A percentile compares a stretch with the other conserved stretches of the same genome.
Evolutionary conservation across 2,329 filamentous ascomycete genomes (phyloP).

Genomic region (Neopestalotiopsis sp.): DNA sequence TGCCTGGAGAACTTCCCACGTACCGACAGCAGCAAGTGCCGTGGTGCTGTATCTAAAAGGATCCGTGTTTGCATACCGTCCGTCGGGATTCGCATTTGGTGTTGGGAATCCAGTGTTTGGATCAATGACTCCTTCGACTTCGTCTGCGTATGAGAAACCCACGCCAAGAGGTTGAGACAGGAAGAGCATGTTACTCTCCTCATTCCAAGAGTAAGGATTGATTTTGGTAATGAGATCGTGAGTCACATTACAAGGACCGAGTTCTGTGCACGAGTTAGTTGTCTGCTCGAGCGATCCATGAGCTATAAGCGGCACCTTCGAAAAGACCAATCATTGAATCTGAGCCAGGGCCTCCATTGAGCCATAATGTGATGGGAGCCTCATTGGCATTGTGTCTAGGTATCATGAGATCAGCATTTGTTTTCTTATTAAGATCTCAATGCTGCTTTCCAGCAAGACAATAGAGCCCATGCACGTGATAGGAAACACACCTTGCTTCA

Average conservation of each 20-base stretch:
- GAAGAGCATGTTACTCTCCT: conserved; percentile 34
- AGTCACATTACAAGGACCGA: conserved; percentile 27
- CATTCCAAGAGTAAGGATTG: conserved; percentile 29
- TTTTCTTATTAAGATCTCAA: neutral
- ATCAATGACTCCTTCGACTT: conserved; percentile 32
- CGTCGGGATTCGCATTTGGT: conserved; percentile 31
- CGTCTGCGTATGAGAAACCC: conserved; percentile 34
- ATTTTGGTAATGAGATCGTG: conserved; percentile 36
- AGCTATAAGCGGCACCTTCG: neutral
- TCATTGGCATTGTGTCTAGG: conserved; percentile 45
- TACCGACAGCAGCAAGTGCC: conserved; percentile 31
- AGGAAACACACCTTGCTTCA: conserved; percentile 35
- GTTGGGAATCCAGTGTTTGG: conserved; percentile 29
- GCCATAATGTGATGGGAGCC: conserved; percentile 40
- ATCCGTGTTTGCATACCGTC: conserved; percentile 34
- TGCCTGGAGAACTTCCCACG: conserved; percentile 36
- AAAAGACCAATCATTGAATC: conserved; percentile 39
- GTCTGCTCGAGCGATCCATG: neutral
- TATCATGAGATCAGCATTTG: neutral
- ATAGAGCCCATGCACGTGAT: no score
- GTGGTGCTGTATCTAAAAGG: conserved; percentile 34
- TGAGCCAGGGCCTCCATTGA: conserved; percentile 61
- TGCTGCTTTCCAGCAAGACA: no score
- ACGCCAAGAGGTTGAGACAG: conserved; percentile 35
- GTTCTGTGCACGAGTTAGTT: neutral